Conservation (phyloP, 2,329 filamentous ascomycete species). For the Ilyonectria robusta region DNA sequence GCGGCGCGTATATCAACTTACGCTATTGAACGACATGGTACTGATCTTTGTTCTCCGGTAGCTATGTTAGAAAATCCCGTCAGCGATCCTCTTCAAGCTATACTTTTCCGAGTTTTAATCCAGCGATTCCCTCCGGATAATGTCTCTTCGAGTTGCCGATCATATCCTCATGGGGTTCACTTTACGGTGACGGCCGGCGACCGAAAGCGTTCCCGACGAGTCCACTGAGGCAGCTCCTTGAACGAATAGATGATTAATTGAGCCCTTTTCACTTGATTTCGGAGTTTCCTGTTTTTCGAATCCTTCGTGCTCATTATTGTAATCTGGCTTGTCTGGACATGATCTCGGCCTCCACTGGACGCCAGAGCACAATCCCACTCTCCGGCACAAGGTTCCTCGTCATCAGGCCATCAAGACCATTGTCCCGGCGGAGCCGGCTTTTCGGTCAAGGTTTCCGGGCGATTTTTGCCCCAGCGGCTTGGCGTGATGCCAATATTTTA, state of each 20-base stretch:
- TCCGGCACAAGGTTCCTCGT: not conserved
- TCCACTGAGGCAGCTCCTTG: not conserved
- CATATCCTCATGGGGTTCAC: not conserved
- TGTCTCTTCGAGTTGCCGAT: not conserved
- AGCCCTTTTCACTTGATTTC: not conserved
- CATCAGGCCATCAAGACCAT: not conserved
- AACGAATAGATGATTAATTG: not conserved
- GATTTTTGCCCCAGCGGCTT: not conserved
- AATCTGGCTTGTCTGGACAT: not conserved
- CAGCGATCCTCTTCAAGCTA: too few relatives aligned
- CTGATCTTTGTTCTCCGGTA: too few relatives aligned
- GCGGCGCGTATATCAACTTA: not conserved
- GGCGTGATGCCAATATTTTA: not conserved
- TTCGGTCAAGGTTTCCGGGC: constrained; percentile 13
- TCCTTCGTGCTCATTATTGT: not conserved
- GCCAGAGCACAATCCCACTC: not conserved
- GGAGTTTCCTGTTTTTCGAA: not conserved
- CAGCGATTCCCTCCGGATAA: too few relatives aligned
- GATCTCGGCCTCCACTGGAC: not conserved
- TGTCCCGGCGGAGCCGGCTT: constrained; percentile 11
- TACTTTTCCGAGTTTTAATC: too few relatives aligned
- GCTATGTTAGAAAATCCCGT: too few relatives aligned
- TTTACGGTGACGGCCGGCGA: not conserved
- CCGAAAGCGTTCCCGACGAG: not conserved
- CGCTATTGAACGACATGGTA: not conserved